These are phyloP conservation scores for Melampsora abietis-canadensis DNA, from an alignment of 1,284 basidiomycete species.

Conservation along the genomic window DNA sequence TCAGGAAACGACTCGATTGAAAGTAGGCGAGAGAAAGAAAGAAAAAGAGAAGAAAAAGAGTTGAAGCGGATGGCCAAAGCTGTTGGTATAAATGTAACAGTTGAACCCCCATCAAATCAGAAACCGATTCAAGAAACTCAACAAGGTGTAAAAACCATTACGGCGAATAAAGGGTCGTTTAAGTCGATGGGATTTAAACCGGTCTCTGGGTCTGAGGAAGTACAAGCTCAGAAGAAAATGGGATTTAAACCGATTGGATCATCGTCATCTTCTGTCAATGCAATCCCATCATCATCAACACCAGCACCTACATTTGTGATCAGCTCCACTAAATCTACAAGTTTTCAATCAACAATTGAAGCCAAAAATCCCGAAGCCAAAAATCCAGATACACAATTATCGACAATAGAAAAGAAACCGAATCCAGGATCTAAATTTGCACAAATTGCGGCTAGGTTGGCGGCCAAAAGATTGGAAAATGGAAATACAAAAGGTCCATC, in stretches of 20 bases:
- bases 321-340: slow-evolving; percentile 13
- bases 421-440: slow-evolving; percentile 33
- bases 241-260: slow-evolving; percentile 19
- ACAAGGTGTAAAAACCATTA: background rate
- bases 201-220: slow-evolving; percentile 8
- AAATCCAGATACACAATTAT: background rate
- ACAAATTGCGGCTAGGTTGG: slow-evolving; percentile 37
- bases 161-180: slow-evolving; percentile 11
- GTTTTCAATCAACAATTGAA: slow-evolving; percentile 8
- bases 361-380: too few relatives aligned
- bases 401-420: background rate
- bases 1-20: slow-evolving; percentile 17
- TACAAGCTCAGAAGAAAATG: background rate
- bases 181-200: slow-evolving; percentile 41
- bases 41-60: slow-evolving; percentile 40
- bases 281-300: background rate
- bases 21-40: slow-evolving; percentile 33
- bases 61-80: slow-evolving; percentile 34
- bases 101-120: background rate
- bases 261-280: background rate
- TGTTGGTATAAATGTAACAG: slow-evolving; percentile 17
- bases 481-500: background rate
- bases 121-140: background rate
- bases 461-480: slow-evolving; percentile 25
- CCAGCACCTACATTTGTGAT: slow-evolving; percentile 18